These are phyloP conservation scores for Colletotrichum abscissum DNA, from an alignment of 2,329 filamentous ascomycete genomes.

Conservation along the genomic window DNA sequence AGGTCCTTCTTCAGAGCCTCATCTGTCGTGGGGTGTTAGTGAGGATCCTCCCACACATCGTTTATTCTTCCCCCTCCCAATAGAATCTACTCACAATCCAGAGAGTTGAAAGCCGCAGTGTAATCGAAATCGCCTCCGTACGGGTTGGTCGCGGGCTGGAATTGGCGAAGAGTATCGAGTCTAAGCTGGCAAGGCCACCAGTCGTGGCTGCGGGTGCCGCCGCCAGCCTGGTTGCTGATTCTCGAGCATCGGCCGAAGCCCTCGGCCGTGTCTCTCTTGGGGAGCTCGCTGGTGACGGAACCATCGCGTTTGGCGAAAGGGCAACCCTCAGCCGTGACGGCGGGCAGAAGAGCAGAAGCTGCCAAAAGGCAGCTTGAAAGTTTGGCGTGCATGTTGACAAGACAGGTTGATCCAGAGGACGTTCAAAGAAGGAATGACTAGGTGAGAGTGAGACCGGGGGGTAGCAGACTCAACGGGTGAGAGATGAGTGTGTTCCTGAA, in stretches of 20 bases:
- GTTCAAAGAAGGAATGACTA: neutral
- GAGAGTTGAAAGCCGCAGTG: conserved; percentile 75
- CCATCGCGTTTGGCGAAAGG: conserved; percentile 32
- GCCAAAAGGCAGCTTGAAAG: conserved; percentile 24
- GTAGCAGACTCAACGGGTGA: conserved; percentile 4
- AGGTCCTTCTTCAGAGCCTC: conserved; percentile 80
- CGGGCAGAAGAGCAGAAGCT: conserved; percentile 22
- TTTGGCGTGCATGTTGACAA: conserved; percentile 28
- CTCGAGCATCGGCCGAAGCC: conserved; percentile 23
- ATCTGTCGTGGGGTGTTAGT: conserved; percentile 44
- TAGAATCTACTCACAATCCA: conserved; percentile 61
- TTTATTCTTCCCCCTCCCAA: no score
- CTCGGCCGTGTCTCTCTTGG: conserved; percentile 18
- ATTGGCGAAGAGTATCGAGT: conserved; percentile 80
- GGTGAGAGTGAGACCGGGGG: neutral
- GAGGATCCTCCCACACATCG: no score
- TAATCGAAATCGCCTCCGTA: conserved; percentile 77
- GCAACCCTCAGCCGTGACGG: conserved; percentile 19
- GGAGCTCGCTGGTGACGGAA: conserved; percentile 19
- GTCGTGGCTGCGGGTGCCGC: conserved; percentile 75
- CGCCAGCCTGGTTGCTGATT: conserved; percentile 60
- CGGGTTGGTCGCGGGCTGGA: conserved; percentile 72
- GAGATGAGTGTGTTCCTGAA: conserved; percentile 11
- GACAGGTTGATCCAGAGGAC: neutral
- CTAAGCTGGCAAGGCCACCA: conserved; percentile 80